Evolutionary conservation across 1,284 basidiomycete genomes (phyloP).

Genomic region (Trametes polyzona): DNA sequence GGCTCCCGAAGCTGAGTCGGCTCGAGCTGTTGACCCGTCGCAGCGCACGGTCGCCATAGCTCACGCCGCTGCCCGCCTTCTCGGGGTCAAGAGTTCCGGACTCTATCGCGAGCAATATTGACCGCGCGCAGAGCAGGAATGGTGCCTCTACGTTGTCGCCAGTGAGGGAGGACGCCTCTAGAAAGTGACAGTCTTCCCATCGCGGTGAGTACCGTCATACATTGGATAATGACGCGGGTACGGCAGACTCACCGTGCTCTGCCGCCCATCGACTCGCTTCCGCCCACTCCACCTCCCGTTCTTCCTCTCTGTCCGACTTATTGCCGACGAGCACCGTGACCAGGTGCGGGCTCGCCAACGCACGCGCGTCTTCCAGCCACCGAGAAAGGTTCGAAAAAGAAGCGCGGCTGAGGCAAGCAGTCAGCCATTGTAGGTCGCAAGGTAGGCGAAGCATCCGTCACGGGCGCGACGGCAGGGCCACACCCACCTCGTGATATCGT

Average conservation of each 20-base stretch:
- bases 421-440: constrained; percentile 11
- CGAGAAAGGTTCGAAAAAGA: constrained; percentile 82
- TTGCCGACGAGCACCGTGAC: constrained; percentile 94
- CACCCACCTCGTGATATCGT: constrained; percentile 93
- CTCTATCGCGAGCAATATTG: constrained; percentile 93
- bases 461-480: too few species aligned
- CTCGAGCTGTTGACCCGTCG: constrained; percentile 86
- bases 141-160: constrained; percentile 95
- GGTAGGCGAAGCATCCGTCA: background rate
- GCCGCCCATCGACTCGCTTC: constrained; percentile 96
- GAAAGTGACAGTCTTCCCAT: constrained; percentile 80
- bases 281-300: constrained; percentile 91
- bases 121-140: constrained; percentile 88
- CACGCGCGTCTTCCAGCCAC: constrained; percentile 92
- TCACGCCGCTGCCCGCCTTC: constrained; percentile 91
- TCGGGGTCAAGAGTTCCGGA: constrained; percentile 92
- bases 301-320: constrained; percentile 93
- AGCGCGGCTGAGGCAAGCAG: constrained; percentile 56
- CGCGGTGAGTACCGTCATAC: constrained; percentile 3
- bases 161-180: constrained; percentile 90
- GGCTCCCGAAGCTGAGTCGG: constrained; percentile 78
- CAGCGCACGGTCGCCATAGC: constrained; percentile 92
- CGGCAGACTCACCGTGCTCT: constrained; percentile 71
- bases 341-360: constrained; percentile 86
- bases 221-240: background rate